phyloP scores from a whole-genome alignment of 176 grass and related monocot genomes.

The Metroxylon sagu region DNA sequence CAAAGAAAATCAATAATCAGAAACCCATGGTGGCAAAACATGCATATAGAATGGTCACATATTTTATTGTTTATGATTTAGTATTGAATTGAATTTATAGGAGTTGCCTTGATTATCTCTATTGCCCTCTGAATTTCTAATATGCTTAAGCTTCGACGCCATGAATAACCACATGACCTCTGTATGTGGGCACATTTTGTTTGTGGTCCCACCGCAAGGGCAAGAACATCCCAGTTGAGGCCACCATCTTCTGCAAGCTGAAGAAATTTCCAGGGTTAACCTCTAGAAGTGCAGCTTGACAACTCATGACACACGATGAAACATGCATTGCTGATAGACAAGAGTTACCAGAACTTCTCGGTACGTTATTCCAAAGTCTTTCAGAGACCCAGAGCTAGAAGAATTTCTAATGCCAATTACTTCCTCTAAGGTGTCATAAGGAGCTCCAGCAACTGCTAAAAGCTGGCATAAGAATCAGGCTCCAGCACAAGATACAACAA shows the following conservation, averaged over 20 bases:
- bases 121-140: conserved; percentile 55
- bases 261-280: conserved; percentile 10
- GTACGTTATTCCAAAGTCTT: conserved; percentile 76
- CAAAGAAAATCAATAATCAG: conserved; percentile 3
- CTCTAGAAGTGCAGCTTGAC: conserved; percentile 1
- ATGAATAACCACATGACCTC: conserved; percentile 82
- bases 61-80: neutral
- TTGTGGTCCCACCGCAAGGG: conserved; percentile 38
- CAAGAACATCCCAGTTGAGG: conserved; percentile 60
- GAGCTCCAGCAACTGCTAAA: conserved; percentile 65
- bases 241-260: conserved; percentile 76
- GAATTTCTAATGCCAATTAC: conserved; percentile 81
- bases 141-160: conserved; percentile 65
- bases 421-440: conserved; percentile 84
- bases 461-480: conserved; percentile 32
- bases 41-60: neutral
- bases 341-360: conserved; percentile 56
- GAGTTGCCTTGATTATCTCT: conserved; percentile 52
- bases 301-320: neutral
- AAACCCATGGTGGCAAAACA: neutral
- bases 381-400: conserved; percentile 64
- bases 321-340: neutral
- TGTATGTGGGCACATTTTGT: conserved; percentile 83
- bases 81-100: neutral
- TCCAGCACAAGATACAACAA: neutral